A percentile compares a stretch with the other conserved stretches of the same genome.
Evolutionary conservation across 129 eudicot species (phyloP).

Genomic region (Apium graveolens): DNA sequence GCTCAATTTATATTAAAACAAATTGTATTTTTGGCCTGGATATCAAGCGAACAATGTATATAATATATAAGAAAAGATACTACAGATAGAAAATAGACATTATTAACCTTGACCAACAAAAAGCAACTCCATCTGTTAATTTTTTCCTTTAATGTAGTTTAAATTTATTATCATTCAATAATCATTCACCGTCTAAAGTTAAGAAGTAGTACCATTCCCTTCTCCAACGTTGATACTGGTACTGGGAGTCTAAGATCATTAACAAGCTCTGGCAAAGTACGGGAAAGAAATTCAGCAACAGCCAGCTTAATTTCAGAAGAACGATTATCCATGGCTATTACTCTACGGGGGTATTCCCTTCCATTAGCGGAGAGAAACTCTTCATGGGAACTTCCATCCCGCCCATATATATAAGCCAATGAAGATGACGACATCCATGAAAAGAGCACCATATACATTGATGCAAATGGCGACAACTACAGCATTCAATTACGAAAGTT

Average conservation of each 20-base stretch:
- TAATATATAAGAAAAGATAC: not conserved
- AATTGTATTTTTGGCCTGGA: not conserved
- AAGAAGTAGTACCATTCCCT: conserved; percentile 45
- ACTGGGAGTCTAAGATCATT: conserved; percentile 57
- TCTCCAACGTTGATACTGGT: conserved; percentile 62
- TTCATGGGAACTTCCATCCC: conserved; percentile 57
- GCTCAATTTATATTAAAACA: not conserved
- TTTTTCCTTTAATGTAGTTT: not conserved
- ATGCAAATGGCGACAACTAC: conserved; percentile 80
- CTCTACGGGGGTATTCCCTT: conserved; percentile 64
- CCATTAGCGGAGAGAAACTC: conserved; percentile 65
- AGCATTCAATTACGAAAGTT: conserved; percentile 28
- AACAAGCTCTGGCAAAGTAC: conserved; percentile 67
- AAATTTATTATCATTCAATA: not conserved
- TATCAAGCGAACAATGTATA: not conserved
- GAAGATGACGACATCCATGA: conserved; percentile 83
- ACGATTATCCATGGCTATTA: conserved; percentile 50
- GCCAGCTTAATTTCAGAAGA: conserved; percentile 80
- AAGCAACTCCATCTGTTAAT: not conserved
- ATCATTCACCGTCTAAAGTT: not conserved
- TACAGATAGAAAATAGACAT: not conserved
- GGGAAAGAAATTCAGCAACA: conserved; percentile 71
- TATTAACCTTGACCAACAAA: not conserved
- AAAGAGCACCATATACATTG: conserved; percentile 77
- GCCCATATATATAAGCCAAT: conserved; percentile 84